phyloP scores from a whole-genome alignment of 192 early-diverging fungal species.

The Linnemannia exigua region DNA sequence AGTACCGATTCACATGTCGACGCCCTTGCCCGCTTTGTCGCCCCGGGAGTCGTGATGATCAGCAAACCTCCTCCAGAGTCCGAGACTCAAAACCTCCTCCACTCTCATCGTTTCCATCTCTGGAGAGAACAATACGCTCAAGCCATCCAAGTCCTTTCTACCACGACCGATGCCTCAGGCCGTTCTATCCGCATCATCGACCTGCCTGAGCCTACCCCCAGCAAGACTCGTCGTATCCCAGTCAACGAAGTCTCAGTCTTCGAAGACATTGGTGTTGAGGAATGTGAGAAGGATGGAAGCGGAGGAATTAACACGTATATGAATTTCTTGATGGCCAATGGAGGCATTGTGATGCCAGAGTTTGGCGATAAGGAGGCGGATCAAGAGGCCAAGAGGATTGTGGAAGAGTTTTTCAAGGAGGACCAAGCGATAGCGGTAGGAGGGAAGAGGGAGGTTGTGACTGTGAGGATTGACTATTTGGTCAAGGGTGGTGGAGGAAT shows the following conservation, averaged over 20 bases:
- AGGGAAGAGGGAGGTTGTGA: not conserved
- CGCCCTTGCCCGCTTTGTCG: slow-evolving; percentile 22
- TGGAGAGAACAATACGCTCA: slow-evolving; percentile 25
- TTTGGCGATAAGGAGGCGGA: slow-evolving; percentile 24
- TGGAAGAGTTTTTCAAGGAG: slow-evolving; percentile 8
- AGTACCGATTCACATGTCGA: slow-evolving; percentile 27
- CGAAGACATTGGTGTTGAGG: slow-evolving; percentile 10
- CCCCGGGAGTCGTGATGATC: slow-evolving; percentile 28
- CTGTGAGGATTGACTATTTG: slow-evolving; percentile 23
- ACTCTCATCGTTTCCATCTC: not conserved
- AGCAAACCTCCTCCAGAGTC: slow-evolving; percentile 15
- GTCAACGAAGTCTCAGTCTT: not conserved
- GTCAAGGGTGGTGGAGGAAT: slow-evolving; percentile 20
- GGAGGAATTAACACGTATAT: slow-evolving; percentile 16
- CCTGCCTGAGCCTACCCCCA: slow-evolving; percentile 17
- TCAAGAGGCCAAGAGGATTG: slow-evolving; percentile 2
- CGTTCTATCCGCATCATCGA: slow-evolving; percentile 18
- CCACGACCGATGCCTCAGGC: slow-evolving; percentile 21
- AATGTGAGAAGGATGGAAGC: slow-evolving; percentile 3
- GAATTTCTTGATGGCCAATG: slow-evolving; percentile 31
- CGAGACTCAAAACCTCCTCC: not conserved
- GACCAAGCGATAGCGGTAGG: too few relatives aligned
- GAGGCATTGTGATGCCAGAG: slow-evolving; percentile 13
- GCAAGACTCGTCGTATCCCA: slow-evolving; percentile 18
- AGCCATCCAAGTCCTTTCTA: slow-evolving; percentile 7